Conservation (phyloP, 192 early-diverging fungal genomes). For the Phlyctochytrium planicorne region DNA sequence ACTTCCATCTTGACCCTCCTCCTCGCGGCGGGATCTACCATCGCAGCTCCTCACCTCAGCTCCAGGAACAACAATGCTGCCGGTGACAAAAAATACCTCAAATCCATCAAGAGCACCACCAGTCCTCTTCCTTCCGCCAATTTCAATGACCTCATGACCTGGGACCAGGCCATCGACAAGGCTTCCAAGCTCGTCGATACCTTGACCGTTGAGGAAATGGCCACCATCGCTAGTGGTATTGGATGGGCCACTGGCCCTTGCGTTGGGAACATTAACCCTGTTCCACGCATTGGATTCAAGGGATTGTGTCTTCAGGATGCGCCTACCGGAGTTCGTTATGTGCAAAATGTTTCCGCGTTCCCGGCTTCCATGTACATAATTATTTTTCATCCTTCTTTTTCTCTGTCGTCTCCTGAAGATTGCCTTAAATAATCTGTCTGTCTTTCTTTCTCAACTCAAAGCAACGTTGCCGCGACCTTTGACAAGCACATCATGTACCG, state of each 20-base stretch:
- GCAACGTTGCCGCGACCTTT: slow-evolving; percentile 62
- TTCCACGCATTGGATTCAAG: slow-evolving; percentile 35
- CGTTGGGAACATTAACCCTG: slow-evolving; percentile 8
- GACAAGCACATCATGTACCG: slow-evolving; percentile 45
- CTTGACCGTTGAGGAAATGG: slow-evolving; percentile 1
- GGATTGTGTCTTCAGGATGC: slow-evolving; percentile 58
- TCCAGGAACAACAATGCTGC: too few species aligned
- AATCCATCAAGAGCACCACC: too few species aligned
- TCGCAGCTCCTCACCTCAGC: too few species aligned
- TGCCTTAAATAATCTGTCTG: too few species aligned
- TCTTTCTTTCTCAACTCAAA: not conserved
- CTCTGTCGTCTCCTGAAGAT: too few species aligned
- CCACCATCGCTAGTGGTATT: not conserved
- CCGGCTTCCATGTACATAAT: slow-evolving; percentile 31
- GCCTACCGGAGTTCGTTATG: slow-evolving; percentile 50
- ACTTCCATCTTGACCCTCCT: too few species aligned
- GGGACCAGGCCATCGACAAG: not conserved
- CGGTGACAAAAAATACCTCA: too few species aligned
- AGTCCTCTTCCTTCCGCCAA: too few species aligned
- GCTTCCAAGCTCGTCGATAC: not conserved
- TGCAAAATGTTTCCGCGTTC: slow-evolving; percentile 42
- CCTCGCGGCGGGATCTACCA: too few species aligned
- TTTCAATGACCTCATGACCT: too few species aligned
- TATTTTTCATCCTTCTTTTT: too few species aligned
- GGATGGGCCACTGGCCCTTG: not conserved